Conservation (phyloP, 1,139 yeast genomes). For the Pichia sp. region DNA sequence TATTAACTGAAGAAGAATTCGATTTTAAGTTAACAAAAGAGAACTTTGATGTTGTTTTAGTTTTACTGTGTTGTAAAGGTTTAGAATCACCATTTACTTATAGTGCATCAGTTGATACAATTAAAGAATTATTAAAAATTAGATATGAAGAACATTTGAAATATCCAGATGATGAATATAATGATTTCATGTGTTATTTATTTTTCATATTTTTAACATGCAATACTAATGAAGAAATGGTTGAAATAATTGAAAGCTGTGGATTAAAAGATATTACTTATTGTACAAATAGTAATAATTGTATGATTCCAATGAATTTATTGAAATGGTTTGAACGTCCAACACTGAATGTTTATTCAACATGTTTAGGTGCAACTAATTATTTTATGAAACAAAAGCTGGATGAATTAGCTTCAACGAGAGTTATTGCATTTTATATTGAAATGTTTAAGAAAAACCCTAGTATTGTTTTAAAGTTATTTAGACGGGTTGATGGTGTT, state of each 20-base stretch:
- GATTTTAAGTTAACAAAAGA: conserved; percentile 38
- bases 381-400: conserved; percentile 46
- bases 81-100: conserved; percentile 56
- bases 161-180: conserved; percentile 15
- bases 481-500: conserved; percentile 16
- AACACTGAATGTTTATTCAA: conserved; percentile 9
- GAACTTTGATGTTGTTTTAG: conserved; percentile 52
- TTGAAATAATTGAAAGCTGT: conserved; percentile 40
- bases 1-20: conserved; percentile 42
- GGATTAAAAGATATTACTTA: conserved; percentile 37
- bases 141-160: conserved; percentile 35
- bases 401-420: conserved; percentile 46
- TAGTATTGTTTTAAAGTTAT: conserved; percentile 17
- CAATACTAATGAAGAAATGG: conserved; percentile 44
- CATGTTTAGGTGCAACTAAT: conserved; percentile 48
- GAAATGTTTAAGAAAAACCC: conserved; percentile 34
- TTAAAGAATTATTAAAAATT: conserved; percentile 45
- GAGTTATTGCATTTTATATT: conserved; percentile 44
- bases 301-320: conserved; percentile 31
- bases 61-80: conserved; percentile 54
- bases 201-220: conserved; percentile 51
- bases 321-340: conserved; percentile 39
- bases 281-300: conserved; percentile 38
- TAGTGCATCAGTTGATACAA: conserved; percentile 47
- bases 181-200: conserved; percentile 40